Base-by-base conservation (phyloP, 2,329 filamentous ascomycete species). In the Escovopsis sp. region DNA sequence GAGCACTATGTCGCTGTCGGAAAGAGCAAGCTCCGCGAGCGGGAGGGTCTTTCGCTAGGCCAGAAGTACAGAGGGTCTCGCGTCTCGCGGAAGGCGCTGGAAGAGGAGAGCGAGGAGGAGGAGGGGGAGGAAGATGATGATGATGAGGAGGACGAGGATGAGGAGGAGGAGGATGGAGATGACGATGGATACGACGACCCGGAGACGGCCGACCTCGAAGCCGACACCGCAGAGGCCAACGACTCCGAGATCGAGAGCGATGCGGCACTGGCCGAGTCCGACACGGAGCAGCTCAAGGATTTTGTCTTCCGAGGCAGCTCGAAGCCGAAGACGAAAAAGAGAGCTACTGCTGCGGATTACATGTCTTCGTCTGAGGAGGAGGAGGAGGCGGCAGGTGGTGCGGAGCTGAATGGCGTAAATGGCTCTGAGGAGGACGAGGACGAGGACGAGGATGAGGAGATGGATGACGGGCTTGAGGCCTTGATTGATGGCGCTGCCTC, bases 1-100 rank as follows among this genome's bases (percentile, higher is more conserved):
- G 88, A 94, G 48, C 88, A 96, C 54, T 96, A 96, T 52, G 70
- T 81, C 30, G 58, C 69, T 35, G 83, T 94, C 23, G 80, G 78
- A 15, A 90, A 87, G 65, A 90, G 80, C 61, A 88, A 82, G 53
- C 63, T 94, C 45, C 76, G 85, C 43, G 78, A 83, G 51, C 75
- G 75, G 39, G 76, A 84, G 25, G 67, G 69, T 17, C 58, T 78
- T 14, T 60, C 72, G 0, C 64, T 94, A 2, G 88, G 86, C 1
- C 76, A 79, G 12, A 72, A 84, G 51, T 96, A 96, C 56, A 68
- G 76, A 42, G 87, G 88, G 10, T 69, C 80, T 14, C 72, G 72
- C 33, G 71, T 94, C 26, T 85, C 76, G 44, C 72, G 87, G 38
- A 63, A 76, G 31, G 74, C 71, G 11, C 60, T 85, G 13, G 66